Evolutionary conservation across 768 basidiomycete genomes (phyloP).

Genomic region (Psilocybe sp.): DNA sequence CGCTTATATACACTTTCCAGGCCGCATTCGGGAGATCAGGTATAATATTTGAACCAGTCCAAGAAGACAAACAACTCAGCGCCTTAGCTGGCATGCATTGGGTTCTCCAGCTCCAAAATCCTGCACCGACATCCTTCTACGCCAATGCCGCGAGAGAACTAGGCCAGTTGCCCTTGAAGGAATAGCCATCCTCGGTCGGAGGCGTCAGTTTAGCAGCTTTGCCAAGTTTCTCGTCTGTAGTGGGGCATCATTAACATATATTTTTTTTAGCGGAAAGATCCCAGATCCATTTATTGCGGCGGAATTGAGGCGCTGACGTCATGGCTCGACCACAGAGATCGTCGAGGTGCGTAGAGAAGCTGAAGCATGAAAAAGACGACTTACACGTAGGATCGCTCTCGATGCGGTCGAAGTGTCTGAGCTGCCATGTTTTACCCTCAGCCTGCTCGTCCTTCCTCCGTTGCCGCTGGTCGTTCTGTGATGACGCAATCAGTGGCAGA

Average conservation of each 20-base stretch:
- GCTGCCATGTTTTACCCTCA: slow-evolving; percentile 66
- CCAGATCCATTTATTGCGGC: too few species aligned
- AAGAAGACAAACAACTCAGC: too few species aligned
- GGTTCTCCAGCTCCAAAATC: too few species aligned
- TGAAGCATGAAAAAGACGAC: too few species aligned
- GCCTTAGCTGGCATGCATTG: too few species aligned
- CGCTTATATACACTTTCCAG: too few species aligned
- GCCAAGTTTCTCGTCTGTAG: slow-evolving; percentile 64
- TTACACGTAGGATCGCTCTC: slow-evolving; percentile 72
- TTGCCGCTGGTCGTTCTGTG: slow-evolving; percentile 90
- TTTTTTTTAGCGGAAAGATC: neutral
- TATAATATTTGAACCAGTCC: too few species aligned
- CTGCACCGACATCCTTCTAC: too few species aligned
- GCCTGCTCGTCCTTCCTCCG: slow-evolving; percentile 78
- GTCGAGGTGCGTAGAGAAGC: neutral
- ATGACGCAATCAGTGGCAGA: neutral
- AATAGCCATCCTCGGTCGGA: slow-evolving; percentile 73
- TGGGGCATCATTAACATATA: too few species aligned
- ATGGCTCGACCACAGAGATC: neutral
- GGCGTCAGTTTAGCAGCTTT: slow-evolving; percentile 60
- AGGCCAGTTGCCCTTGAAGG: slow-evolving; percentile 65
- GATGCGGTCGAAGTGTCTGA: slow-evolving; percentile 74
- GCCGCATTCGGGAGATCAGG: too few species aligned
- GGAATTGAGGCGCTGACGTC: neutral
- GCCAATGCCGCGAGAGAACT: slow-evolving; percentile 9